These are phyloP conservation scores for Daldinia sp. DNA, from an alignment of 2,329 filamentous ascomycete species.

Conservation along the genomic window DNA sequence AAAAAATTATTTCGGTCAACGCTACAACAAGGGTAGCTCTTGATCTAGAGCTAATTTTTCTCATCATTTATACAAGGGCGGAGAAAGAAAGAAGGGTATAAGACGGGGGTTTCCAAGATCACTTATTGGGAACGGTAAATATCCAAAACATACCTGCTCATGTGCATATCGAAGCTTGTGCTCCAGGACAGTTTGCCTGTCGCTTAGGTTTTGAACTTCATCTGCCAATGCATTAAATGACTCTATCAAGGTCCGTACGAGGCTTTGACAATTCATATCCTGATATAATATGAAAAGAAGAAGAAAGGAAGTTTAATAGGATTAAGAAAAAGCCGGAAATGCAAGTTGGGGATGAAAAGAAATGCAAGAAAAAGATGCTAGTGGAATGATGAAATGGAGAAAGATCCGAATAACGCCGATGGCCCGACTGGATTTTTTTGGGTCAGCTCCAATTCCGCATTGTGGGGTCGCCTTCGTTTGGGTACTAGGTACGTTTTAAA, in stretches of 20 bases:
- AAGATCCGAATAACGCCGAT: conserved; percentile 11
- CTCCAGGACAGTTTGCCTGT: conserved; percentile 71
- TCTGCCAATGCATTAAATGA: conserved; percentile 71
- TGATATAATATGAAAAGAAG: not conserved
- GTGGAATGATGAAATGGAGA: conserved; percentile 5
- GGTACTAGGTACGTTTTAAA: not conserved
- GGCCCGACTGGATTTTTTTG: not conserved
- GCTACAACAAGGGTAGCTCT: conserved; percentile 66
- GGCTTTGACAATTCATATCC: conserved; percentile 54
- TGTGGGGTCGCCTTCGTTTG: not conserved
- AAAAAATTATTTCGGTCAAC: conserved; percentile 66
- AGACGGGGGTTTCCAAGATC: not conserved
- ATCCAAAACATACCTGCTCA: conserved; percentile 64
- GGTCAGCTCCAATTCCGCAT: not conserved
- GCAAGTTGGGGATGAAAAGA: not conserved
- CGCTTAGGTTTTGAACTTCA: conserved; percentile 69
- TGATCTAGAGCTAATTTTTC: conserved; percentile 83
- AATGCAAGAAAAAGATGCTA: not conserved
- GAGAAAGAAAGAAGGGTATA: conserved; percentile 12
- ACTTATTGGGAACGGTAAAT: not conserved
- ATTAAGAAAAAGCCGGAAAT: not conserved
- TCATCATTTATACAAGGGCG: conserved; percentile 51
- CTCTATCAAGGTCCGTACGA: conserved; percentile 67
- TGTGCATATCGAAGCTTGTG: conserved; percentile 73
- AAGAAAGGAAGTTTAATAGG: not conserved